Evolutionary conservation across 2,329 filamentous ascomycete genomes (phyloP).

Genomic region (Grosmannia huntii): DNA sequence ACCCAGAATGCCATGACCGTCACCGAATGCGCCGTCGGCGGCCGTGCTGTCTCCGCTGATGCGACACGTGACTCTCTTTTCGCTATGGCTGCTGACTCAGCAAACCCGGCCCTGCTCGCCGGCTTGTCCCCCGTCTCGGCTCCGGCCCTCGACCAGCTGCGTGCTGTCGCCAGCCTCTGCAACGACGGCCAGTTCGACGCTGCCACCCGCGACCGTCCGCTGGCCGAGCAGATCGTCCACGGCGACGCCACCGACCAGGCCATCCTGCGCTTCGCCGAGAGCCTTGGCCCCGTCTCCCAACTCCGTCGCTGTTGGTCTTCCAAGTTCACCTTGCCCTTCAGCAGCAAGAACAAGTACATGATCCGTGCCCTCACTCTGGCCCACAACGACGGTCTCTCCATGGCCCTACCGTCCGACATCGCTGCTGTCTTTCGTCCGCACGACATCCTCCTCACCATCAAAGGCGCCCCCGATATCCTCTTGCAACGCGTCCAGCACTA

Average conservation of each 20-base stretch:
- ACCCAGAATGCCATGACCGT: slow-evolving; percentile 63
- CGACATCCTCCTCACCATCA: slow-evolving; percentile 53
- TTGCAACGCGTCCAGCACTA: slow-evolving; percentile 49
- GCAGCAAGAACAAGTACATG: slow-evolving; percentile 79
- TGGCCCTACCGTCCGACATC: slow-evolving; percentile 25
- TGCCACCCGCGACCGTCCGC: slow-evolving; percentile 42
- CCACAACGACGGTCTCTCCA: slow-evolving; percentile 21
- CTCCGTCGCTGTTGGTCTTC: slow-evolving; percentile 51
- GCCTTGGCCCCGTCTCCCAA: slow-evolving; percentile 45
- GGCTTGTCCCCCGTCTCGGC: slow-evolving; percentile 12
- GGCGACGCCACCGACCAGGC: slow-evolving; percentile 70
- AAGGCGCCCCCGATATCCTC: slow-evolving; percentile 65
- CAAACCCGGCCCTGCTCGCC: slow-evolving; percentile 3
- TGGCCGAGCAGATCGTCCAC: slow-evolving; percentile 51
- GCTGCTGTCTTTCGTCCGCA: slow-evolving; percentile 21
- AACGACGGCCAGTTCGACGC: slow-evolving; percentile 67
- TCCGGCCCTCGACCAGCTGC: slow-evolving; percentile 41
- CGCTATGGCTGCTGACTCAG: background rate
- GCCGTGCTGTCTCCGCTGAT: slow-evolving; percentile 32
- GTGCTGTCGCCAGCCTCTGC: slow-evolving; percentile 51
- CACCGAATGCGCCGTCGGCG: slow-evolving; percentile 54
- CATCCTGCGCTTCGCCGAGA: slow-evolving; percentile 58
- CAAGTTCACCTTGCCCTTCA: slow-evolving; percentile 59
- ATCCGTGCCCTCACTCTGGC: slow-evolving; percentile 44
- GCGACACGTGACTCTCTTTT: slow-evolving; percentile 30